A percentile compares a stretch with the other conserved stretches of the same genome.
Evolutionary conservation across 306 rosid species (phyloP).

Genomic region (Cucumis cinereus): DNA sequence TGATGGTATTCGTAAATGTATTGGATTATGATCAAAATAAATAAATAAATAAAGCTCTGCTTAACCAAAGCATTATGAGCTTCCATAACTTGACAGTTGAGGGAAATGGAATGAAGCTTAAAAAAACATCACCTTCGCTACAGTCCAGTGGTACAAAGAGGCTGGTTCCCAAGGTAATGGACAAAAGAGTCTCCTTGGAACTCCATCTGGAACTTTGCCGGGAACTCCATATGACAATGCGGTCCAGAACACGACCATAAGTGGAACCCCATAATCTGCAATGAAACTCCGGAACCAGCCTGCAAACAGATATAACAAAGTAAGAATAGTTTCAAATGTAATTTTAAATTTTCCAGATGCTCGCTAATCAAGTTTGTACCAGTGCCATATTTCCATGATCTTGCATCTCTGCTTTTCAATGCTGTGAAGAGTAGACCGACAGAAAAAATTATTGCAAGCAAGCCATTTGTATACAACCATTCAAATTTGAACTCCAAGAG

Average conservation of each 20-base stretch:
- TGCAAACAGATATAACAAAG: constrained; percentile 7
- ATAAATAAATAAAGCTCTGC: background rate
- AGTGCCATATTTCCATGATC: constrained; percentile 71
- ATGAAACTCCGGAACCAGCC: constrained; percentile 54
- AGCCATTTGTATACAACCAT: constrained; percentile 70
- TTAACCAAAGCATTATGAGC: background rate
- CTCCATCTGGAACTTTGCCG: constrained; percentile 46
- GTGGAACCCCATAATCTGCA: constrained; percentile 80
- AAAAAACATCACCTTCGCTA: constrained; percentile 38
- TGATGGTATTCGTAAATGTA: background rate
- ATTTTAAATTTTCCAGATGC: background rate
- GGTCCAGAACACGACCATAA: constrained; percentile 71
- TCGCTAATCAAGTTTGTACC: constrained; percentile 19
- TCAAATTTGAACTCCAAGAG: constrained; percentile 28
- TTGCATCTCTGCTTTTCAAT: constrained; percentile 62
- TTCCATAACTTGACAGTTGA: background rate
- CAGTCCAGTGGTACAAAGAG: constrained; percentile 74
- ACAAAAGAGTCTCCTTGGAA: constrained; percentile 64
- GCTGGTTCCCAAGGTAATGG: constrained; percentile 71
- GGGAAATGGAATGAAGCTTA: background rate
- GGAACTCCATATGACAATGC: constrained; percentile 49
- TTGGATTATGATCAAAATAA: background rate
- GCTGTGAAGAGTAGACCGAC: constrained; percentile 49
- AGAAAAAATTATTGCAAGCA: constrained; percentile 57
- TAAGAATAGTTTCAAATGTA: background rate